Evolutionary conservation across 2,329 filamentous ascomycete genomes (phyloP).

Genomic region (Pestalotiopsis sp.): DNA sequence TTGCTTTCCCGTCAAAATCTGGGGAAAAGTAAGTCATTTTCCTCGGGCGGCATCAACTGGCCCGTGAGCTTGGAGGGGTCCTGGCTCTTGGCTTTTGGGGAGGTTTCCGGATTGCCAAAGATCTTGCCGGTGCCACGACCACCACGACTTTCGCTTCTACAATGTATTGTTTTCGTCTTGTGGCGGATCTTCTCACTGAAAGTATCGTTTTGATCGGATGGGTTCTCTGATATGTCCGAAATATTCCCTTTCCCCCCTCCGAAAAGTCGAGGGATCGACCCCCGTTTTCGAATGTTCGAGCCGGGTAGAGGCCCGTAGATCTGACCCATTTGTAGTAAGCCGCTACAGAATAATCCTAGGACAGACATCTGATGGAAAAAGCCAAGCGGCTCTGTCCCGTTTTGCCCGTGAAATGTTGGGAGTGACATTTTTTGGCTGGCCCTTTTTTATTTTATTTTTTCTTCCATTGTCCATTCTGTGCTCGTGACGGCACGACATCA

Average conservation of each 20-base stretch:
- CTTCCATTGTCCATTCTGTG: neutral
- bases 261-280: neutral
- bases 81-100: neutral
- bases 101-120: too few species aligned
- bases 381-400: neutral
- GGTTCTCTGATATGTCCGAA: neutral
- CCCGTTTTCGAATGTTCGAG: constrained; percentile 5
- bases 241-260: neutral
- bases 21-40: neutral
- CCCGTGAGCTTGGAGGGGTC: neutral
- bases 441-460: neutral
- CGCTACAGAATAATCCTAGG: constrained; percentile 1
- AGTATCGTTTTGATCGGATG: too few species aligned
- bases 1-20: neutral
- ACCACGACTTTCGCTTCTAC: neutral
- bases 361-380: neutral
- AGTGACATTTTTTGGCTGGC: too few species aligned
- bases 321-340: constrained; percentile 11
- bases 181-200: too few species aligned
- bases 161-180: neutral
- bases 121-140: neutral
- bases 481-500: neutral
- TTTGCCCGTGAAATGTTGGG: neutral
- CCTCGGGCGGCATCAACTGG: neutral
- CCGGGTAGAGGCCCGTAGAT: neutral